Evolutionary conservation across 176 grass and related monocot species (phyloP).

Genomic region (Oryza brachyantha): DNA sequence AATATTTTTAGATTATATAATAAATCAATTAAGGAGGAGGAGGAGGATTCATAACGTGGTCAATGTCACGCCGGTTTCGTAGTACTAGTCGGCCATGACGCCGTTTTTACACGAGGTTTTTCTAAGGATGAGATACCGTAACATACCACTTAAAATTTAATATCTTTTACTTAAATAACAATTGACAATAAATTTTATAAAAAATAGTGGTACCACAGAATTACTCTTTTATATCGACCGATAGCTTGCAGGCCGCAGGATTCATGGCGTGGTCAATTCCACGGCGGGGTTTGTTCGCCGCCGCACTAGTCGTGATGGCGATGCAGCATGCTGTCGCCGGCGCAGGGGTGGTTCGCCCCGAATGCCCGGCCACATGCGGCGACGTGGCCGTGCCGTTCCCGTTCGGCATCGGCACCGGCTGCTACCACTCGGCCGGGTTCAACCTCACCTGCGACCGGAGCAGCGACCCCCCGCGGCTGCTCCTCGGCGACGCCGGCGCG

Average conservation of each 20-base stretch:
- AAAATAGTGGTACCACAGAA: too few relatives aligned
- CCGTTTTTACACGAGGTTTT: too few relatives aligned
- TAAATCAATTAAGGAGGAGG: too few relatives aligned
- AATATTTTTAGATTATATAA: too few relatives aligned
- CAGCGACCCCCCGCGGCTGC: not conserved
- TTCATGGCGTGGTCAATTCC: not conserved
- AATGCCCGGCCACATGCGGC: not conserved
- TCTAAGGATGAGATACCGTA: too few relatives aligned
- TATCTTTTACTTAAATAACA: too few relatives aligned
- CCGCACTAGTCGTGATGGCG: not conserved
- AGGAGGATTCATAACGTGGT: too few relatives aligned
- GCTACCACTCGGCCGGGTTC: conserved; percentile 11
- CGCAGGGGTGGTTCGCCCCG: not conserved
- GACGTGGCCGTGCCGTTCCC: conserved; percentile 16
- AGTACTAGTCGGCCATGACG: too few relatives aligned
- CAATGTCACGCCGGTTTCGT: too few relatives aligned
- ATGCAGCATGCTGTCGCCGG: not conserved
- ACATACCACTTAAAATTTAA: too few relatives aligned
- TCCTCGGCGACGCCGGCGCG: conserved; percentile 3
- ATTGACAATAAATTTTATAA: too few relatives aligned
- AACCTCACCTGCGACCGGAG: conserved; percentile 17
- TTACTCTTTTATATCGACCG: not conserved
- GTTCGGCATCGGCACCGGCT: conserved; percentile 23
- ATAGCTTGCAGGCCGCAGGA: not conserved
- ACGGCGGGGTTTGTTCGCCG: not conserved